Base-by-base conservation (phyloP, 495 filamentous ascomycete genomes). In the Tuber brumale region DNA sequence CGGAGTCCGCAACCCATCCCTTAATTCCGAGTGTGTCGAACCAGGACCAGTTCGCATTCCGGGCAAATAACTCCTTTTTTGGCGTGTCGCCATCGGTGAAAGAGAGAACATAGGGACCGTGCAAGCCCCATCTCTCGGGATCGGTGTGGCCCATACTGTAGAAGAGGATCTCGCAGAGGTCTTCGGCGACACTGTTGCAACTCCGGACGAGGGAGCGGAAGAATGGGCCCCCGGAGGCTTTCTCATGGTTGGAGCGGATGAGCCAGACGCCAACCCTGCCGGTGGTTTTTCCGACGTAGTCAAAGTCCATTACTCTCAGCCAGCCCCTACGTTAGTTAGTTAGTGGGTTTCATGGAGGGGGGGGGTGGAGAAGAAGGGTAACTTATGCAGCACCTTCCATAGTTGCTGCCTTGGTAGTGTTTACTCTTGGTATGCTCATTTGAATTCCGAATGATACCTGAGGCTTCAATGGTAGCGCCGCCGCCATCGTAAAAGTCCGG, bases 61-160 rank as follows among this genome's bases (percentile, higher is more conserved):
- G 57, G 1, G 77, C 75, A 74, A 77, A 79, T 43, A 79, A 48
- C 42, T 72, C 77, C 46, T 81, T 77, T 18, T 78, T 83, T 14
- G 83, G 83, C 18, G 83, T 74, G 19, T 78, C 83, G 41, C 80
- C 83, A 45, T 72, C 79, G 18, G 78, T 81, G 73, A 84, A 83
- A 45, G 76, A 73, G 73, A 84, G 82, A 41, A 84, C 79, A 39
- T 84, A 84, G 7, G 83, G 83, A 12, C 83, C 83, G 73, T 82
- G 79, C 80, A 84, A 83, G 31, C 83, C 83, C 72, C 79, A 80
- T 27, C 83, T 80, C 75, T 80, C 76, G 39, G 81, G 71, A 73
- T 84, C 83, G 0, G 83, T 84, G 41, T 78, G 83, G 39, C 90
- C 89, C 84, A 86, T 88, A 41, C 89, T 86, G 82, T 84, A 90